phyloP scores from a whole-genome alignment of 768 basidiomycete genomes.

The Russula virescens region DNA sequence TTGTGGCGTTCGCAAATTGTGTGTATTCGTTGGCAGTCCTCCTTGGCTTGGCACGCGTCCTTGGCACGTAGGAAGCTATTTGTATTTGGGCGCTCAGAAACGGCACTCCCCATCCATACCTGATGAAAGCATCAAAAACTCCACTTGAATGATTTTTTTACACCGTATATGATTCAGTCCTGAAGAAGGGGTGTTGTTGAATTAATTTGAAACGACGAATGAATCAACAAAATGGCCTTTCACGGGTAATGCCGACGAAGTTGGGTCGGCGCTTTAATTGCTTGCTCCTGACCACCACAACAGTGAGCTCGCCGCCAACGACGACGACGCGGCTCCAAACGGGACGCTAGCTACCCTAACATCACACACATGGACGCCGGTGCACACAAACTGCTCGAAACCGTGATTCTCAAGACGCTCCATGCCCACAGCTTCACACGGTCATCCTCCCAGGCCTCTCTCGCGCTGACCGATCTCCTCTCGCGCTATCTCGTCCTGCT shows the following conservation, averaged over 20 bases:
- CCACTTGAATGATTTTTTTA: too few relatives aligned
- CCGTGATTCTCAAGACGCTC: conserved; percentile 60
- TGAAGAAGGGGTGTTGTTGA: background rate
- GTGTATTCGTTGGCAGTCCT: background rate
- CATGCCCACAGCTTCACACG: conserved; percentile 76
- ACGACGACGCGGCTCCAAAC: conserved; percentile 20
- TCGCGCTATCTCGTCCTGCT: conserved; percentile 67
- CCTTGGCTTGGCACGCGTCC: background rate
- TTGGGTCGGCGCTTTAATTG: conserved; percentile 24
- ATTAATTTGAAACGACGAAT: too few relatives aligned
- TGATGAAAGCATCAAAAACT: background rate
- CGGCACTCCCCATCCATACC: background rate
- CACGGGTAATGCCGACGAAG: conserved; percentile 14
- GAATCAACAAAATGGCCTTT: too few relatives aligned
- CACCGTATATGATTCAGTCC: too few relatives aligned
- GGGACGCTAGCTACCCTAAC: background rate
- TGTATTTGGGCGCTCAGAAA: background rate
- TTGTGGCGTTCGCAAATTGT: background rate
- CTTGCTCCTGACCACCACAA: conserved; percentile 26
- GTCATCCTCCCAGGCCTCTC: conserved; percentile 65
- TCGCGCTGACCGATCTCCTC: conserved; percentile 68
- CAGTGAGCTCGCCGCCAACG: conserved; percentile 22
- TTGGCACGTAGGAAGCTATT: background rate
- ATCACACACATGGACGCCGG: conserved; percentile 44
- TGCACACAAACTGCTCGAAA: conserved; percentile 58